Base-by-base conservation (phyloP, 371 early-diverging fungal genomes). In the Actinomortierella wolfii region DNA sequence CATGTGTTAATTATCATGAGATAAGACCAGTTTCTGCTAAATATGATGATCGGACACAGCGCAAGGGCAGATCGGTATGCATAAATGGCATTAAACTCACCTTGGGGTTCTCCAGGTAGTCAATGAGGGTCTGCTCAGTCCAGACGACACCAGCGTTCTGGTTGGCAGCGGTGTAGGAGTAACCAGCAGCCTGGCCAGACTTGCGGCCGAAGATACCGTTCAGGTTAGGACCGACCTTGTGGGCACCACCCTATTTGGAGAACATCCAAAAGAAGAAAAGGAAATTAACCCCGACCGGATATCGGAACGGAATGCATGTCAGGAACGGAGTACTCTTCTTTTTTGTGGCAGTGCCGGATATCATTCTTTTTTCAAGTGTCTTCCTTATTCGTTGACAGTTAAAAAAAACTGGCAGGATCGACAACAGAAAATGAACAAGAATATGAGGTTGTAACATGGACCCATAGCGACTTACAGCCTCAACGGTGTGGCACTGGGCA, bases 201-300 rank as follows among this genome's bases (percentile, higher is more conserved):
- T 85, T 82, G 73, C 96, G 92, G 40, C 94, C 94, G 59, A 95
- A 92, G 59, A 98, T 75, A 54, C 97, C 97, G 86, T 93, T 83
- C 57, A 98, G 86, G 85, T 96, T 97, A 65, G 99, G 99, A 46
- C 99, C 99, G 56, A 94, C 92, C 88, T 96, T 94, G 90, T 96
- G 87, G 61, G 94, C 75, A 54, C 89, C 96, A 58, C 88, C 90
- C 87, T 91, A 64, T 23, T 42, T 41, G 18, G 54, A 54, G 11
- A 47, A 40, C 43, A 43, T 1, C 17, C 53, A 50, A 65, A 24
- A 51, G 24, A 48, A 44, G 20, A 34, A 34, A 34, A 34, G 34
- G 34, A 34, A 34, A 34, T 34, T 6, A 34, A 29, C 34, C 23
- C 29, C 42, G 34, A 34, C 11, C 34, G 34, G 34, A 34, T 6